Evolutionary conservation across 148 eudicot species (phyloP).

Genomic region (Fagopyrum tataricum): DNA sequence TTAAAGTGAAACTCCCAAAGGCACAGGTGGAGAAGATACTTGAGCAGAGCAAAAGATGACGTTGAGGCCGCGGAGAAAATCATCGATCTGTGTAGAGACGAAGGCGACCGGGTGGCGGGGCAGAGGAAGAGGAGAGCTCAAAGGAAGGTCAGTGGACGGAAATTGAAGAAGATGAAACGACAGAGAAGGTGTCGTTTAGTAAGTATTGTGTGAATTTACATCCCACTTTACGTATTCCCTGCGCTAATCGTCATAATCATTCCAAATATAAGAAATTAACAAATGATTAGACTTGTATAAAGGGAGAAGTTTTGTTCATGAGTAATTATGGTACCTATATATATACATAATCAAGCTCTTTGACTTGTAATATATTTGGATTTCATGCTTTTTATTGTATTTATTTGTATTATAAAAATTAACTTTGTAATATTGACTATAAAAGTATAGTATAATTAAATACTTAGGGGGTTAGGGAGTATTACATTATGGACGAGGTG

Average conservation of each 20-base stretch:
- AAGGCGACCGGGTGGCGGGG: neutral
- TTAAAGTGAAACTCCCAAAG: slow-evolving; percentile 63
- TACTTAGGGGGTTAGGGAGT: too few species aligned
- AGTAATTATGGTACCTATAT: too few species aligned
- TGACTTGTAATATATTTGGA: too few species aligned
- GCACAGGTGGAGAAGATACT: slow-evolving; percentile 39
- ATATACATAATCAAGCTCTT: neutral
- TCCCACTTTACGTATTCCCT: slow-evolving; percentile 14
- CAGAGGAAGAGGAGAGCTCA: slow-evolving; percentile 2
- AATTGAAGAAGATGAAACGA: slow-evolving; percentile 5
- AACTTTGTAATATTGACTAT: too few species aligned
- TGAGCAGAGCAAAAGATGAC: slow-evolving; percentile 43
- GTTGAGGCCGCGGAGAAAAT: slow-evolving; percentile 52
- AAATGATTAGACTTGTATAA: neutral
- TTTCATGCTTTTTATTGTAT: too few species aligned
- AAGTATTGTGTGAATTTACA: slow-evolving; percentile 7
- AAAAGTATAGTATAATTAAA: too few species aligned
- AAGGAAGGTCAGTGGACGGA: neutral
- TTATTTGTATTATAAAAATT: too few species aligned
- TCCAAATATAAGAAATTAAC: slow-evolving; percentile 23
- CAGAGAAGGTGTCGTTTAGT: neutral
- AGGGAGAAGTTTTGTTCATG: neutral
- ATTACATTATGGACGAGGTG: neutral
- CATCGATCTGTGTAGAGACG: slow-evolving; percentile 35
- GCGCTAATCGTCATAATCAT: slow-evolving; percentile 4